Conservation (phyloP, 176 grass and related monocot species). For the Bonia amplexicaulis region DNA sequence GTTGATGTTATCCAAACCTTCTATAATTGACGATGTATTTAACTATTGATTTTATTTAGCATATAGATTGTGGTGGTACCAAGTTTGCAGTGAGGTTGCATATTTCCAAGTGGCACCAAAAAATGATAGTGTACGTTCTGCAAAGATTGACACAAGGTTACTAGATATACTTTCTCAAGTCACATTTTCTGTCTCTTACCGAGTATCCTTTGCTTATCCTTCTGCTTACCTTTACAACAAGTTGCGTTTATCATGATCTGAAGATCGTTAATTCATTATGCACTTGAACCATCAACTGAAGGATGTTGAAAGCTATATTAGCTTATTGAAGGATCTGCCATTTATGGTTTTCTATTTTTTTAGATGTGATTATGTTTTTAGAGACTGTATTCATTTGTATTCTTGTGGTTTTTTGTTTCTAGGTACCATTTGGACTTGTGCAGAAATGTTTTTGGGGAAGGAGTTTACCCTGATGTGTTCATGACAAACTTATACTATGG, state of each 20-base stretch:
- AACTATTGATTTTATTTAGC: constrained; percentile 43
- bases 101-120: constrained; percentile 93
- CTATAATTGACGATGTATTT: constrained; percentile 8
- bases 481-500: constrained; percentile 97
- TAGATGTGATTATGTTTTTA: neutral
- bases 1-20: neutral
- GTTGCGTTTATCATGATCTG: neutral
- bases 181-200: neutral
- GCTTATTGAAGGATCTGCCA: neutral
- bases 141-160: constrained; percentile 76
- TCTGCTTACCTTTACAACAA: neutral
- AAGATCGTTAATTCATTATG: neutral
- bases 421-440: constrained; percentile 98
- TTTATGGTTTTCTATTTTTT: neutral
- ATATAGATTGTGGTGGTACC: constrained; percentile 89
- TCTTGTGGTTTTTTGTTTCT: constrained; percentile 26
- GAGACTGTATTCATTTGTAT: neutral
- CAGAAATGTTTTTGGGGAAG: constrained; percentile 78
- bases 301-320: neutral
- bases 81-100: constrained; percentile 96
- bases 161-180: constrained; percentile 4
- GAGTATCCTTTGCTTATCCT: neutral
- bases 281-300: neutral
- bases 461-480: constrained; percentile 83
- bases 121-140: constrained; percentile 76